phyloP scores from a whole-genome alignment of 352 stramenopile genomes.

The Globisporangium mamillatum region DNA sequence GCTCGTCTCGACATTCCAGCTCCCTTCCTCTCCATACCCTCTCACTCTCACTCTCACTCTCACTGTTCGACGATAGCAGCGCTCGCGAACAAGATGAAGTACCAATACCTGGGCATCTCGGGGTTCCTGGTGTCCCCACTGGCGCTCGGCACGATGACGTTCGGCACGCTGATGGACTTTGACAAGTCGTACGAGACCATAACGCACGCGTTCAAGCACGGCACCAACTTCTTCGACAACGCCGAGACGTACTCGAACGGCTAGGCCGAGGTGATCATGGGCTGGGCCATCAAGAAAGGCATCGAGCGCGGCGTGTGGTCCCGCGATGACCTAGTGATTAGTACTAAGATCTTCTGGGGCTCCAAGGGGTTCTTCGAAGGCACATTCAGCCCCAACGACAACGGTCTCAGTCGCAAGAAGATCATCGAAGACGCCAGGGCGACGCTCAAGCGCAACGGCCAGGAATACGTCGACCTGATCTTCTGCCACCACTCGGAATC shows the following conservation, averaged over 20 bases:
- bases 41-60: background rate
- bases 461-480: conserved; percentile 46
- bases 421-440: conserved; percentile 44
- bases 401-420: conserved; percentile 36
- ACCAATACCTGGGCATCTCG: too few relatives aligned
- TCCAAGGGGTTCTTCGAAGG: conserved; percentile 5
- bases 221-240: conserved; percentile 61
- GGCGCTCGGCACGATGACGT: too few relatives aligned
- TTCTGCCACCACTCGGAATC: conserved; percentile 44
- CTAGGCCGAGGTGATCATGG: conserved; percentile 31
- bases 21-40: background rate
- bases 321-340: conserved; percentile 51
- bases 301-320: conserved; percentile 23
- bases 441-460: conserved; percentile 35
- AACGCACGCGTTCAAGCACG: conserved; percentile 26
- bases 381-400: conserved; percentile 18
- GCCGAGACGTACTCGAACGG: conserved; percentile 37
- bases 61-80: too few relatives aligned
- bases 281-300: conserved; percentile 23
- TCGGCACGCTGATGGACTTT: conserved; percentile 1
- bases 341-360: conserved; percentile 57
- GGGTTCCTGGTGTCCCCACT: too few relatives aligned
- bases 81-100: too few relatives aligned
- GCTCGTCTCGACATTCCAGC: background rate
- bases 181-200: conserved; percentile 31